A percentile compares a stretch with the other conserved stretches of the same genome.
These are phyloP conservation scores for Ciborinia camelliae DNA, from an alignment of 2,329 filamentous ascomycete species.

Conservation along the genomic window DNA sequence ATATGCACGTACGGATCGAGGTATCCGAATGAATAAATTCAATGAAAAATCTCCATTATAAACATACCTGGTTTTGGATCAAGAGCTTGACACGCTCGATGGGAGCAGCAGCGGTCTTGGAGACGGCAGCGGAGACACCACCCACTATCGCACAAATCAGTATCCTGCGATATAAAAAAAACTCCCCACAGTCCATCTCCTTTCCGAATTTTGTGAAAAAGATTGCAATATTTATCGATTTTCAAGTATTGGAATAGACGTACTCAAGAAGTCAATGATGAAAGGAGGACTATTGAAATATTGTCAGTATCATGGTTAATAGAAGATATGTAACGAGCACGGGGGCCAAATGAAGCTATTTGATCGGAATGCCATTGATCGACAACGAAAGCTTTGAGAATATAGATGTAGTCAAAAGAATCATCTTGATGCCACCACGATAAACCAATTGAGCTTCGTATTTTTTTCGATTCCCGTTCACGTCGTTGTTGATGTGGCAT, in stretches of 20 bases:
- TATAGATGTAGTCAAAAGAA: constrained; percentile 6
- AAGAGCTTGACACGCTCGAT: constrained; percentile 99
- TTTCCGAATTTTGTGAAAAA: constrained; percentile 20
- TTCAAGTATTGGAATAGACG: constrained; percentile 45
- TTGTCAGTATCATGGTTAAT: constrained; percentile 29
- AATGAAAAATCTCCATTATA: not conserved
- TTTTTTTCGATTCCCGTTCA: not conserved
- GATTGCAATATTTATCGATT: constrained; percentile 22
- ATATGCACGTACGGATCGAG: constrained; percentile 24
- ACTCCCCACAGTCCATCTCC: constrained; percentile 13
- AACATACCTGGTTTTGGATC: constrained; percentile 98
- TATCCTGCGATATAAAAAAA: constrained; percentile 2
- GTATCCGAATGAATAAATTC: constrained; percentile 19
- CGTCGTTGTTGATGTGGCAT: not conserved
- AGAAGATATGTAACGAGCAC: constrained; percentile 19
- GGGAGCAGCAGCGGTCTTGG: constrained; percentile 98
- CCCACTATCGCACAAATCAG: constrained; percentile 66
- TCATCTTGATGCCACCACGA: not conserved
- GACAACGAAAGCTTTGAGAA: constrained; percentile 23
- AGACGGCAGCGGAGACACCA: constrained; percentile 99
- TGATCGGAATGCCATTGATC: constrained; percentile 28
- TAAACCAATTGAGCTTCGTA: not conserved
- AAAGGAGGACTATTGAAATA: constrained; percentile 64
- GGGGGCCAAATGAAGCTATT: constrained; percentile 22
- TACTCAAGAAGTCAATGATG: constrained; percentile 98